Conservation (phyloP, 768 basidiomycete genomes). For the Tylopilus felleus region DNA sequence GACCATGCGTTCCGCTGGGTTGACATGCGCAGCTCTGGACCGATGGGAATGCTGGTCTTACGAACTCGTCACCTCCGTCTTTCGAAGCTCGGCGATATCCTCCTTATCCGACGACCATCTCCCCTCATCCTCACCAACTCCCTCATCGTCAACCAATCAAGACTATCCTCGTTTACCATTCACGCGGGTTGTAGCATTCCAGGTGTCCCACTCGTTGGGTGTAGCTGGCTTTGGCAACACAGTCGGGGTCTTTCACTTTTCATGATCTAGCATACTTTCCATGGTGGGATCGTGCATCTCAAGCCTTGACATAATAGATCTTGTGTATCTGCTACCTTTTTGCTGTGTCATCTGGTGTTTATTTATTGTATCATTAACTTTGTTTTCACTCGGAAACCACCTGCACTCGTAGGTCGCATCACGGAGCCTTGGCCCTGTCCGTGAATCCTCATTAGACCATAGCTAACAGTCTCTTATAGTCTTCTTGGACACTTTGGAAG, state of each 20-base stretch:
- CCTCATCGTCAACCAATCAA: slow-evolving; percentile 1
- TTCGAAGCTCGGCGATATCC: slow-evolving; percentile 52
- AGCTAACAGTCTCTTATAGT: slow-evolving; percentile 78
- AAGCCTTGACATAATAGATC: slow-evolving; percentile 2
- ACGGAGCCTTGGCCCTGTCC: not conserved
- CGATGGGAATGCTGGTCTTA: slow-evolving; percentile 85
- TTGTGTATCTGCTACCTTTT: slow-evolving; percentile 18
- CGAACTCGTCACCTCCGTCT: slow-evolving; percentile 48
- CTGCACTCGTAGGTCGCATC: slow-evolving; percentile 9
- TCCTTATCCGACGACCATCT: slow-evolving; percentile 36
- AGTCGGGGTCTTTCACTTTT: slow-evolving; percentile 28
- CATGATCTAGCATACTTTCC: slow-evolving; percentile 11
- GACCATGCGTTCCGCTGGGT: slow-evolving; percentile 33
- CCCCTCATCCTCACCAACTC: slow-evolving; percentile 4
- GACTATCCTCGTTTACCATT: slow-evolving; percentile 66
- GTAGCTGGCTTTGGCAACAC: slow-evolving; percentile 81
- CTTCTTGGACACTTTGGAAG: slow-evolving; percentile 79
- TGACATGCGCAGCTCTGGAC: slow-evolving; percentile 64
- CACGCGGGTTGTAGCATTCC: slow-evolving; percentile 66
- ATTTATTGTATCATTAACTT: slow-evolving; percentile 26
- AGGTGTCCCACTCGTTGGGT: slow-evolving; percentile 46
- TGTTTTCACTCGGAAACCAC: not conserved
- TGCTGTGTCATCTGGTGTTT: slow-evolving; percentile 5
- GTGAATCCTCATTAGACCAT: slow-evolving; percentile 33
- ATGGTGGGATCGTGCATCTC: not conserved